These are phyloP conservation scores for Mucuna pruriens DNA, from an alignment of 306 rosid genomes.

Conservation along the genomic window DNA sequence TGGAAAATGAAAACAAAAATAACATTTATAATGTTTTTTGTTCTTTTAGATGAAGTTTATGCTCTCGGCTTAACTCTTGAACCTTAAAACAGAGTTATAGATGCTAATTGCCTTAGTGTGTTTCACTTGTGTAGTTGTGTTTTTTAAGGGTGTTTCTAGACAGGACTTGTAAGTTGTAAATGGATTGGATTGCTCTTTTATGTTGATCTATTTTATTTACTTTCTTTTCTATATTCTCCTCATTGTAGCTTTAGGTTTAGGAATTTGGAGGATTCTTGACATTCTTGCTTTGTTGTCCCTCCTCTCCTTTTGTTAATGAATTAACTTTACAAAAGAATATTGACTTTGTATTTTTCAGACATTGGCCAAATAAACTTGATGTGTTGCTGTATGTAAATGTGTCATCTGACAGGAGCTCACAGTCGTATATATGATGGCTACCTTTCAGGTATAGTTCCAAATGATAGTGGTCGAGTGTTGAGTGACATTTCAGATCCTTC, in stretches of 20 bases:
- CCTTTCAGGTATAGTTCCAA: slow-evolving; percentile 83
- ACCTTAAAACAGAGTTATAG: not conserved
- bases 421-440: slow-evolving; percentile 18
- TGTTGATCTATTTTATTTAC: slow-evolving; percentile 1
- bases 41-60: slow-evolving; percentile 18
- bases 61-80: slow-evolving; percentile 22
- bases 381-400: not conserved
- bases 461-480: slow-evolving; percentile 76
- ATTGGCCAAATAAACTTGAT: not conserved
- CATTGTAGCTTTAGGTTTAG: slow-evolving; percentile 7
- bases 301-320: slow-evolving; percentile 4
- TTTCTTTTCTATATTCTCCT: not conserved
- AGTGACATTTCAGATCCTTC: slow-evolving; percentile 49
- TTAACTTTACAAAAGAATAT: not conserved
- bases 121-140: slow-evolving; percentile 1
- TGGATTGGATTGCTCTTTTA: not conserved
- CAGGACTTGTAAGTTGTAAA: not conserved
- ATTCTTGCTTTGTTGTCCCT: not conserved
- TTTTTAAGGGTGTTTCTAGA: slow-evolving; percentile 1
- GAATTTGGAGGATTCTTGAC: slow-evolving; percentile 8
- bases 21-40: not conserved
- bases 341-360: not conserved
- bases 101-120: not conserved
- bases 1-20: not conserved
- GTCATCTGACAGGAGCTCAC: slow-evolving; percentile 25